Evolutionary conservation across 2,329 filamentous ascomycete genomes (phyloP).

Genomic region (Pseudopyrenochaeta lycopersici): DNA sequence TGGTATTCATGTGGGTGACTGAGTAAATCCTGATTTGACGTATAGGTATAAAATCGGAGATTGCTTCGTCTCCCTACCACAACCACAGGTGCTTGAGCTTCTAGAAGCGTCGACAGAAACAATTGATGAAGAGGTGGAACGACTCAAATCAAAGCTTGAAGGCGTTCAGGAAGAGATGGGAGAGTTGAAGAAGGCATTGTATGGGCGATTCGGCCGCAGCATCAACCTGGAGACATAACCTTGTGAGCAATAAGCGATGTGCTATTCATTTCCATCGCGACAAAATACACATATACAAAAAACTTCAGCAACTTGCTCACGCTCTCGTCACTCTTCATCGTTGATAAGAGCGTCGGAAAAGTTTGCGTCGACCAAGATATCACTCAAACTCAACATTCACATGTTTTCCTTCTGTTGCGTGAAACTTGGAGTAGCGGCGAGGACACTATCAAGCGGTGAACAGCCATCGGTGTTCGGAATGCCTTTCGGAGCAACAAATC

Average conservation of each 20-base stretch:
- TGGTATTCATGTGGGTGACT: not conserved
- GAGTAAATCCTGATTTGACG: not conserved
- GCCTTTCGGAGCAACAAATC: slow-evolving; percentile 11
- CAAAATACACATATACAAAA: not conserved
- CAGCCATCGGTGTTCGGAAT: slow-evolving; percentile 7
- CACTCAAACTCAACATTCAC: too few species aligned
- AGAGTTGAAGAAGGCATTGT: slow-evolving; percentile 88
- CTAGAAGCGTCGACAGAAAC: slow-evolving; percentile 74
- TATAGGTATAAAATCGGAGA: slow-evolving; percentile 94
- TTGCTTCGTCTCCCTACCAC: slow-evolving; percentile 86
- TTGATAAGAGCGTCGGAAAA: too few species aligned
- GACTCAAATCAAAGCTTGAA: slow-evolving; percentile 78
- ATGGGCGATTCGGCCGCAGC: slow-evolving; percentile 92
- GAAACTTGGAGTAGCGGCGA: too few species aligned
- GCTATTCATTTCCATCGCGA: not conserved
- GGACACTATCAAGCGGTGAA: too few species aligned
- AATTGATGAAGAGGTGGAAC: slow-evolving; percentile 79
- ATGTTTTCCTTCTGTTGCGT: too few species aligned
- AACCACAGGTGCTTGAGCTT: slow-evolving; percentile 87
- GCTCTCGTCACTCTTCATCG: too few species aligned
- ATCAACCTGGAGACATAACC: slow-evolving; percentile 90
- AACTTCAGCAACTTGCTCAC: not conserved
- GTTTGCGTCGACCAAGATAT: too few species aligned
- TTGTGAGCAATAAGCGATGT: too few species aligned
- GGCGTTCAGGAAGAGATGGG: slow-evolving; percentile 86